phyloP scores from a whole-genome alignment of 1,139 yeast species.

The Hemisphaericaspora subhashii region DNA sequence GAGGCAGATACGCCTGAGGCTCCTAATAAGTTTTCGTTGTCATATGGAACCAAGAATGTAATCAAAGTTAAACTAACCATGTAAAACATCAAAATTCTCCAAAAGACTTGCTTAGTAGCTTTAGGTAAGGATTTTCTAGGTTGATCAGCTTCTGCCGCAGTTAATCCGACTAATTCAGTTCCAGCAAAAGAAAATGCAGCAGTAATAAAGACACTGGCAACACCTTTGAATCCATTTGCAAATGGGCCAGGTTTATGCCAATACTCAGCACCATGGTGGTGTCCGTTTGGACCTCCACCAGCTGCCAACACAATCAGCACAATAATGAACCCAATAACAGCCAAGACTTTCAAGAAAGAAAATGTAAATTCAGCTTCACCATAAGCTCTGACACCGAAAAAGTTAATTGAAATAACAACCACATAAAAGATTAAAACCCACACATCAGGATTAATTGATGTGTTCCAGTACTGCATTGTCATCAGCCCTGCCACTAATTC shows the following conservation, averaged over 20 bases:
- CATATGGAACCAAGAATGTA: conserved; percentile 38
- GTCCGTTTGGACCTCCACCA: conserved; percentile 40
- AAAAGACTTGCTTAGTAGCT: conserved; percentile 46
- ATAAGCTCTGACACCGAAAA: conserved; percentile 43
- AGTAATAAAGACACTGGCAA: conserved; percentile 40
- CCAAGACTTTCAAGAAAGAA: conserved; percentile 37
- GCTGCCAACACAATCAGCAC: conserved; percentile 41
- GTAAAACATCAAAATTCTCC: conserved; percentile 46
- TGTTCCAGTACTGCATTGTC: conserved; percentile 42
- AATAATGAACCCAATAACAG: conserved; percentile 42
- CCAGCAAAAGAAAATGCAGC: conserved; percentile 47
- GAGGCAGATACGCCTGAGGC: conserved; percentile 29
- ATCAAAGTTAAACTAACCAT: conserved; percentile 39
- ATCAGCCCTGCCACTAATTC: conserved; percentile 44
- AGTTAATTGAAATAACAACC: conserved; percentile 35
- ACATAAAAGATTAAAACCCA: conserved; percentile 41
- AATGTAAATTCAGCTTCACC: conserved; percentile 47
- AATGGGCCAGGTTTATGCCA: conserved; percentile 46
- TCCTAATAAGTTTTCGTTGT: conserved; percentile 28
- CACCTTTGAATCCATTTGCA: conserved; percentile 46
- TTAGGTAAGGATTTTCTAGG: conserved; percentile 40
- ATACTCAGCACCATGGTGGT: conserved; percentile 35
- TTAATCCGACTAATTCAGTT: conserved; percentile 40
- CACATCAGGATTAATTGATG: conserved; percentile 38
- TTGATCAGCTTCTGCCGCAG: conserved; percentile 41